Evolutionary conservation across 1,284 basidiomycete species (phyloP).

Genomic region (Pyrrhoderma lamaoense): DNA sequence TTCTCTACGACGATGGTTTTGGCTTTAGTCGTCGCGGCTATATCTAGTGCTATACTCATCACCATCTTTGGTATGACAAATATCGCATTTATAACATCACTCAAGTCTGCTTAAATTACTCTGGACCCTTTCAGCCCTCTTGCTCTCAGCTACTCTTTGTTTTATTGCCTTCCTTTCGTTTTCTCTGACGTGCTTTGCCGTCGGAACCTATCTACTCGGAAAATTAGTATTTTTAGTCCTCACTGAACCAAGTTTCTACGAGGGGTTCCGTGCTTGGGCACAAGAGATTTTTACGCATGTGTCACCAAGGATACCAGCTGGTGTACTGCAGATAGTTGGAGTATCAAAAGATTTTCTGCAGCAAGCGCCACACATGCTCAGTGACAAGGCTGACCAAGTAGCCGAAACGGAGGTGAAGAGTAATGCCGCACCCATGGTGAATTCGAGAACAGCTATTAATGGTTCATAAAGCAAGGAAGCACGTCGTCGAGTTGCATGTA

Average conservation of each 20-base stretch:
- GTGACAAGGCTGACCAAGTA: no score
- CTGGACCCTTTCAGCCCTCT: not conserved
- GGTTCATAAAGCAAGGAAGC: no score
- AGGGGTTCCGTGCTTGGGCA: not conserved
- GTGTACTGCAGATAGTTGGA: no score
- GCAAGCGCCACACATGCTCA: no score
- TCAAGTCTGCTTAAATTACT: no score
- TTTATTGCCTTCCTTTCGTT: conserved; percentile 1
- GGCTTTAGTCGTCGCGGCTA: not conserved
- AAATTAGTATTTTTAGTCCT: not conserved
- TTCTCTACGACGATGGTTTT: not conserved
- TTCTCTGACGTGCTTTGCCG: not conserved
- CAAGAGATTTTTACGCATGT: not conserved
- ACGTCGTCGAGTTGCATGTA: no score
- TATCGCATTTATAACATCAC: no score
- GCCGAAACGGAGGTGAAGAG: no score
- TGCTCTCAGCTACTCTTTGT: not conserved
- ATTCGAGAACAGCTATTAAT: no score
- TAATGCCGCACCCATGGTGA: no score
- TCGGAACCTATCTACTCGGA: not conserved
- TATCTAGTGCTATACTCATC: not conserved
- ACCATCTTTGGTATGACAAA: not conserved
- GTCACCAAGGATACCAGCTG: not conserved
- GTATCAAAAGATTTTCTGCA: no score
- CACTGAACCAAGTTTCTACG: not conserved